Evolutionary conservation across 1,284 basidiomycete species (phyloP).

Genomic region (Amylostereum chailletii): DNA sequence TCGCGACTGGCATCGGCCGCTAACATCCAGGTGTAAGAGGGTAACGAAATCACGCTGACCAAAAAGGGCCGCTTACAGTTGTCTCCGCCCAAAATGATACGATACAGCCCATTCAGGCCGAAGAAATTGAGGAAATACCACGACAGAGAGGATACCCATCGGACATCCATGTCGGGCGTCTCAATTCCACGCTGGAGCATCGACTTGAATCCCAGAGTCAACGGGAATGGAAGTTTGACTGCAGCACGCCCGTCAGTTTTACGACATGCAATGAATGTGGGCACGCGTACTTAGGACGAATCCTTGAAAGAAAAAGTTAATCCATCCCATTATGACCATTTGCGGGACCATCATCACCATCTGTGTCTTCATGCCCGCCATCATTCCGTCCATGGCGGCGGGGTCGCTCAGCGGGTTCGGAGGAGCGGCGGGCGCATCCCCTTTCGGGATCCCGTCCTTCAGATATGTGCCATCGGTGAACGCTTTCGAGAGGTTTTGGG

Average conservation of each 20-base stretch:
- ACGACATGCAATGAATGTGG: background rate
- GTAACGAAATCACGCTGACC: constrained; percentile 3
- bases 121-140: constrained; percentile 99
- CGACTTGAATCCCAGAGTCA: constrained; percentile 97
- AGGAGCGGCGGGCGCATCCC: constrained; percentile 44
- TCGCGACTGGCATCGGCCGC: constrained; percentile 73
- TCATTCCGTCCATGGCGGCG: constrained; percentile 94
- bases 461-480: constrained; percentile 76
- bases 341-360: constrained; percentile 98
- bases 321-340: constrained; percentile 99
- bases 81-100: constrained; percentile 85
- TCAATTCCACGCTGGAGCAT: constrained; percentile 97
- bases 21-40: constrained; percentile 19
- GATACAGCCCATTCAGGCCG: constrained; percentile 92
- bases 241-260: constrained; percentile 3
- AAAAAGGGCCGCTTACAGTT: constrained; percentile 55
- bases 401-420: constrained; percentile 82
- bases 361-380: constrained; percentile 98
- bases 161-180: constrained; percentile 94
- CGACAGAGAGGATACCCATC: constrained; percentile 97
- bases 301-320: constrained; percentile 99
- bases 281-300: constrained; percentile 83
- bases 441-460: constrained; percentile 72
- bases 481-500: constrained; percentile 59
- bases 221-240: constrained; percentile 96